Conservation (phyloP, 2,329 filamentous ascomycete genomes). For the Xylaria sp. region DNA sequence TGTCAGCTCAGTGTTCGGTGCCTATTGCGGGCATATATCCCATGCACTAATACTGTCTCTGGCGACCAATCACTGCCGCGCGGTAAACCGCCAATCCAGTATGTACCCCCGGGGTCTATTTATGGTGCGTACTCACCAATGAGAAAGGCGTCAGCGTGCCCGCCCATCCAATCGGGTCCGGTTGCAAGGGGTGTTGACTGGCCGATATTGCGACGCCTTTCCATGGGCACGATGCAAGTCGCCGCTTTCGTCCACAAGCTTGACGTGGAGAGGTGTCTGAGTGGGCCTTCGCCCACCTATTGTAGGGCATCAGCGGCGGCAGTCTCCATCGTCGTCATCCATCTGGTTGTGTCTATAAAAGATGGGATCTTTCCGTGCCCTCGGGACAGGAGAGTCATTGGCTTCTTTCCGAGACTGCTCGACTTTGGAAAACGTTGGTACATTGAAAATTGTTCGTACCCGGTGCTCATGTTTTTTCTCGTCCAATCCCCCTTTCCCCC, state of each 20-base stretch:
- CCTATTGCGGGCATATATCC: slow-evolving; percentile 15
- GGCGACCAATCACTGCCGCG: slow-evolving; percentile 18
- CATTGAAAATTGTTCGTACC: background rate
- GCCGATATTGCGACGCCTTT: slow-evolving; percentile 3
- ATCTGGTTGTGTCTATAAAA: slow-evolving; percentile 15
- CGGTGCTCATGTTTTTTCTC: slow-evolving; percentile 4
- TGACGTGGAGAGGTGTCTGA: background rate
- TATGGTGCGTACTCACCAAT: background rate
- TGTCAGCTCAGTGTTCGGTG: slow-evolving; percentile 15
- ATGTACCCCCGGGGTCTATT: background rate
- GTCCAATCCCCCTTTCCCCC: background rate
- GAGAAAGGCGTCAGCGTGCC: background rate
- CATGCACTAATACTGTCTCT: background rate
- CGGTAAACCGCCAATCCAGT: slow-evolving; percentile 11
- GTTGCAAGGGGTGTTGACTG: background rate
- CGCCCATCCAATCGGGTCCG: slow-evolving; percentile 5
- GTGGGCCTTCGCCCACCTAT: slow-evolving; percentile 9
- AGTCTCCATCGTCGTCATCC: slow-evolving; percentile 14
- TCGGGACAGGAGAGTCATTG: background rate
- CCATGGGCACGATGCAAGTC: background rate
- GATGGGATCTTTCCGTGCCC: background rate
- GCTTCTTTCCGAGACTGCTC: background rate
- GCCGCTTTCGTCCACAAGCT: background rate
- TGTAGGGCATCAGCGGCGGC: background rate
- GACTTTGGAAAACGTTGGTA: no score